Evolutionary conservation across 768 basidiomycete species (phyloP).

Genomic region (Psilocybe subaeruginosa): DNA sequence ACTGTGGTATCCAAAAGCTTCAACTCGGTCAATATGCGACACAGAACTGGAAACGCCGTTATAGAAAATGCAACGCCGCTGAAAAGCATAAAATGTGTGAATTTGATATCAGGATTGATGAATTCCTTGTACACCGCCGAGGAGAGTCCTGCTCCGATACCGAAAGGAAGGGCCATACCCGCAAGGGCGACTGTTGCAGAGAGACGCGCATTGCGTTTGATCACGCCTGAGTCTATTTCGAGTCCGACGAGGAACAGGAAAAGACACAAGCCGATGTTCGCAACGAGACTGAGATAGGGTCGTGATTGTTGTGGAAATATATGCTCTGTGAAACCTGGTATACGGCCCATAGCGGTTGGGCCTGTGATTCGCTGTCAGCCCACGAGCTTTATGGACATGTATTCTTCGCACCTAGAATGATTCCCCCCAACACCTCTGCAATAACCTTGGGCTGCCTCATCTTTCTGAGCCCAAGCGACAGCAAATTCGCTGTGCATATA

Average conservation of each 20-base stretch:
- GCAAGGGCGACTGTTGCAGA: conserved; percentile 74
- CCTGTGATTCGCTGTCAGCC: conserved; percentile 28
- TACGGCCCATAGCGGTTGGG: conserved; percentile 66
- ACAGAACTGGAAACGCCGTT: conserved; percentile 85
- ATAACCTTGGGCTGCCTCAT: conserved; percentile 87
- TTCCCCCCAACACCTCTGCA: conserved; percentile 85
- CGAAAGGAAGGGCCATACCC: conserved; percentile 90
- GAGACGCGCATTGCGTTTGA: conserved; percentile 75
- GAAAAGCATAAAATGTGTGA: conserved; percentile 94
- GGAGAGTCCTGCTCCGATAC: conserved; percentile 68
- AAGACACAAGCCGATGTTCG: conserved; percentile 86
- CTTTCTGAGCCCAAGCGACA: conserved; percentile 65
- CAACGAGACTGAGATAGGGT: conserved; percentile 82
- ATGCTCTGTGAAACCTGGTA: conserved; percentile 85
- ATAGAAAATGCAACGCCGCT: conserved; percentile 90
- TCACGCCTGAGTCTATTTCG: conserved; percentile 81
- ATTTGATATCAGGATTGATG: conserved; percentile 65
- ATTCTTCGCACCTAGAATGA: conserved; percentile 64
- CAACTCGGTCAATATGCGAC: conserved; percentile 87
- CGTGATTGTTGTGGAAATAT: conserved; percentile 78
- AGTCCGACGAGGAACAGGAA: conserved; percentile 94
- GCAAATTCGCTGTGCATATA: conserved; percentile 74
- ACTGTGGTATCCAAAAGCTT: conserved; percentile 91
- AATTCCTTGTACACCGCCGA: conserved; percentile 77
- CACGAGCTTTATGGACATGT: background rate